Percentiles rank a stretch among this genome's conserved stretches.
Conservation (phyloP, 2,329 filamentous ascomycete genomes). For the Fusarium sp. region DNA sequence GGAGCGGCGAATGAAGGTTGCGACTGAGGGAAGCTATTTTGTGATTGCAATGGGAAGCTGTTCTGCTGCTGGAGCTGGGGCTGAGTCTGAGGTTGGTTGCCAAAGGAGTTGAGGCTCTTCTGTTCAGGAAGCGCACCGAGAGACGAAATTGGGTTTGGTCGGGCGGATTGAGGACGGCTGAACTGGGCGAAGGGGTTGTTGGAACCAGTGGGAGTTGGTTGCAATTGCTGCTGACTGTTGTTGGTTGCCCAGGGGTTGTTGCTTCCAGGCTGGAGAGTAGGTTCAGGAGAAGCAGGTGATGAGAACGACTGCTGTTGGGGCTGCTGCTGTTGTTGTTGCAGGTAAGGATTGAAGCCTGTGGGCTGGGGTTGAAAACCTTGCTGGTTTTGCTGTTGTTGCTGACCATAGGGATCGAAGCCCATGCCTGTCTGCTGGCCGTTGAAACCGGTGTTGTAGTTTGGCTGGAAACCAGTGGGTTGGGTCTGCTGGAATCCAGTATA, state of each 20-base stretch:
- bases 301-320: slow-evolving; percentile 53
- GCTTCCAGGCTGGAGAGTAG: slow-evolving; percentile 77
- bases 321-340: slow-evolving; percentile 49
- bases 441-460: slow-evolving; percentile 75
- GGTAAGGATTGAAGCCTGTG: slow-evolving; percentile 65
- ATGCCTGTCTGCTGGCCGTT: slow-evolving; percentile 69
- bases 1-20: slow-evolving; percentile 49
- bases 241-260: slow-evolving; percentile 92
- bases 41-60: slow-evolving; percentile 49
- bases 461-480: slow-evolving; percentile 60
- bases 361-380: slow-evolving; percentile 61
- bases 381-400: slow-evolving; percentile 48
- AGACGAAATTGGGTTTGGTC: slow-evolving; percentile 69
- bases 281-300: slow-evolving; percentile 62
- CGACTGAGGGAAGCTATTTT: slow-evolving; percentile 45
- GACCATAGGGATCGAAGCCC: slow-evolving; percentile 75
- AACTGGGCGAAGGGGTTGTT: slow-evolving; percentile 97
- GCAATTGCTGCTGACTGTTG: slow-evolving; percentile 70
- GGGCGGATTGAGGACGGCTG: slow-evolving; percentile 64
- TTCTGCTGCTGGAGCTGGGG: slow-evolving; percentile 54
- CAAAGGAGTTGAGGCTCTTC: slow-evolving; percentile 73
- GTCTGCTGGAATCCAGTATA: slow-evolving; percentile 64
- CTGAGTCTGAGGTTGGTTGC: slow-evolving; percentile 54
- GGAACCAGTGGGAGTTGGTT: slow-evolving; percentile 89
- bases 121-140: slow-evolving; percentile 85